Base-by-base conservation (phyloP, 2,329 filamentous ascomycete genomes). In the Thelonectria blattea region DNA sequence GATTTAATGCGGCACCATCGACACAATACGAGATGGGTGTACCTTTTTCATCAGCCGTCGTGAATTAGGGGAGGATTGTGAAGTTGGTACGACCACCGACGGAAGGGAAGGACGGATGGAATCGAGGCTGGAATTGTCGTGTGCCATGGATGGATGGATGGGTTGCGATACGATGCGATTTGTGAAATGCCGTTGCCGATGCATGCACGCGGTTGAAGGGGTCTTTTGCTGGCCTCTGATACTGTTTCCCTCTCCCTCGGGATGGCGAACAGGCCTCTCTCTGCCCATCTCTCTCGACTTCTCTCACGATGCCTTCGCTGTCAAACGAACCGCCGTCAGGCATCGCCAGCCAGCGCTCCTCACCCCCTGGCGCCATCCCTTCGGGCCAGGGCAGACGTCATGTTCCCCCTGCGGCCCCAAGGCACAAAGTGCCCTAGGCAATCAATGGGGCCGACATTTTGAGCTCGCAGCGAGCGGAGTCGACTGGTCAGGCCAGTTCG, bases 261-360 rank as follows among this genome's bases (percentile, higher is more conserved):
- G 62, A 68, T 65, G 56, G 65, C 52, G 68, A 68, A 71, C 68
- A 71, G 68, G 60, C 68, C 68, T 70, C 66, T 63, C 53, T 65
- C 63, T 71, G 68, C 67, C 61, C 56, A 15, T 47, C 43, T 46
- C 10, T 60, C 56, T 51, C 66, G 56, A 8, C 27, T 30, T 30
- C 68, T 46, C 63, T 54, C 65, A 49, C 59, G 24, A 62, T 14
- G 59, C 55, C 45, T 37, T 62, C 62, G 60, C 58, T 62, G 60
- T 65, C 58, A 53, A 46, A 37, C 51, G 51, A 59, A 50, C 56
- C 68, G 56, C 60, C 62, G 59, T 42, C 39, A 63, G 59, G 57
- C 62, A 65, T 53, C 61, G 61, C 61, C 66, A 68, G 20, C 15
- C 27, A 30, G 27, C 27, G 27, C 27, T 30, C 27, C 27, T 24